phyloP scores from a whole-genome alignment of 2,329 filamentous ascomycete species.

The Paraphaeosphaeria minitans region DNA sequence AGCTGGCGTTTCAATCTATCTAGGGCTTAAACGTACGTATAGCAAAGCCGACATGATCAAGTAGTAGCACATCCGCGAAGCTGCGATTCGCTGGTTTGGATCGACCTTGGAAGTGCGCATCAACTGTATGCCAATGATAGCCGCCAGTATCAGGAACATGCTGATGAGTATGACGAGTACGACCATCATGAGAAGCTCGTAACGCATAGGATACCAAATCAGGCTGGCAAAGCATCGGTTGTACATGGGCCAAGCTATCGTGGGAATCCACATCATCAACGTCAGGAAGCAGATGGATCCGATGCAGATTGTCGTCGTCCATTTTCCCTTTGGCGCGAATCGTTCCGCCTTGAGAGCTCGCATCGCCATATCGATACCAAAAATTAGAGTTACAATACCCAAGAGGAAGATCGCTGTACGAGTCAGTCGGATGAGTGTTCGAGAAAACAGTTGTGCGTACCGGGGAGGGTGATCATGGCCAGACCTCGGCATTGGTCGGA shows the following conservation, averaged over 20 bases:
- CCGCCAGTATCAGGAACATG: constrained; percentile 57
- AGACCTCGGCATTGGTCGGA: constrained; percentile 42
- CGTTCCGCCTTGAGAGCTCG: constrained; percentile 61
- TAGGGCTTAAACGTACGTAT: constrained; percentile 54
- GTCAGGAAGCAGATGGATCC: constrained; percentile 57
- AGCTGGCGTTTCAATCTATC: background rate
- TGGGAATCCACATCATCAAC: constrained; percentile 64
- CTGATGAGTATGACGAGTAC: constrained; percentile 59
- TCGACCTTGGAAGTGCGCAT: constrained; percentile 61
- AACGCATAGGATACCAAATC: constrained; percentile 69
- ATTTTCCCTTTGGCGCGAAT: constrained; percentile 65
- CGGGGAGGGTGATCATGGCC: constrained; percentile 46
- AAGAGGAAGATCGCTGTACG: constrained; percentile 67
- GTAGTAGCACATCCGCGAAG: constrained; percentile 74
- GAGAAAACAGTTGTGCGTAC: constrained; percentile 31
- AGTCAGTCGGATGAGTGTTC: constrained; percentile 22
- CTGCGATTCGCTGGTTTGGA: constrained; percentile 64
- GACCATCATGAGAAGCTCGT: constrained; percentile 62
- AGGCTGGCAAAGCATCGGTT: constrained; percentile 70
- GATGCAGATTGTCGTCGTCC: constrained; percentile 64
- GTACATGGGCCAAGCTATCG: constrained; percentile 59
- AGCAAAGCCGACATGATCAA: constrained; percentile 61
- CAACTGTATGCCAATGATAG: constrained; percentile 63
- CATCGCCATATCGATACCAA: constrained; percentile 65
- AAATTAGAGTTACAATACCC: constrained; percentile 69